These are phyloP conservation scores for Suillus spraguei DNA, from an alignment of 768 basidiomycete species.

Conservation along the genomic window DNA sequence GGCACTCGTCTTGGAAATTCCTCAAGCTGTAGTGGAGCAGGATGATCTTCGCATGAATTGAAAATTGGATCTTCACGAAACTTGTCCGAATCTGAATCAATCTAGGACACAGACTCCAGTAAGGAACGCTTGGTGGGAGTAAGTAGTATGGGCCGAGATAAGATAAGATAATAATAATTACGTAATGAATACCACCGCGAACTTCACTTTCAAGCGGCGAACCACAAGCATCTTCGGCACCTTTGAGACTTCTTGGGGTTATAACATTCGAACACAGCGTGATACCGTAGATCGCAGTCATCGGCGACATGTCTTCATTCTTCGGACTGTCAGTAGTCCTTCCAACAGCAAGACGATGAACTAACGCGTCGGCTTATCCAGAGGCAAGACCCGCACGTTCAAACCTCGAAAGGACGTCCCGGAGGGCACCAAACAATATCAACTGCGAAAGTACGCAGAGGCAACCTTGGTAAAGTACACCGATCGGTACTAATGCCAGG, in stretches of 20 bases:
- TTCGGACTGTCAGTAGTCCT: slow-evolving; percentile 71
- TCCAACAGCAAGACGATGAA: slow-evolving; percentile 14
- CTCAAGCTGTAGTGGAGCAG: background rate
- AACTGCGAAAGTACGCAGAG: slow-evolving; percentile 96
- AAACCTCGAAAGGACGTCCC: slow-evolving; percentile 94
- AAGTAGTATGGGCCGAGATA: background rate
- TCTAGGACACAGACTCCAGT: background rate
- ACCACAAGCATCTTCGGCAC: slow-evolving; percentile 1
- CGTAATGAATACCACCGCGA: background rate
- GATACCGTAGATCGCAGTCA: slow-evolving; percentile 14
- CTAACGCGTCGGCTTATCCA: slow-evolving; percentile 33
- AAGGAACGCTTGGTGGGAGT: no score
- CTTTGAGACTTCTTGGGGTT: background rate
- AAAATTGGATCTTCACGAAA: background rate
- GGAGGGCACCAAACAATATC: slow-evolving; percentile 97
- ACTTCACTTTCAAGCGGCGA: slow-evolving; percentile 2
- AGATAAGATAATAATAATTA: background rate
- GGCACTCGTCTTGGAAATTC: background rate
- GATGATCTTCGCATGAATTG: background rate
- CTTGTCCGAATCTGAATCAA: background rate
- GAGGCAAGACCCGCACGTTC: slow-evolving; percentile 93
- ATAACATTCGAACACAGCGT: background rate
- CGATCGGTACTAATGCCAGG: slow-evolving; percentile 18
- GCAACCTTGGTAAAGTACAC: slow-evolving; percentile 72
- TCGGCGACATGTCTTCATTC: slow-evolving; percentile 74